A percentile compares a stretch with the other conserved stretches of the same genome.
phyloP scores from a whole-genome alignment of 192 early-diverging fungal species.

The Coemansia sp. region DNA sequence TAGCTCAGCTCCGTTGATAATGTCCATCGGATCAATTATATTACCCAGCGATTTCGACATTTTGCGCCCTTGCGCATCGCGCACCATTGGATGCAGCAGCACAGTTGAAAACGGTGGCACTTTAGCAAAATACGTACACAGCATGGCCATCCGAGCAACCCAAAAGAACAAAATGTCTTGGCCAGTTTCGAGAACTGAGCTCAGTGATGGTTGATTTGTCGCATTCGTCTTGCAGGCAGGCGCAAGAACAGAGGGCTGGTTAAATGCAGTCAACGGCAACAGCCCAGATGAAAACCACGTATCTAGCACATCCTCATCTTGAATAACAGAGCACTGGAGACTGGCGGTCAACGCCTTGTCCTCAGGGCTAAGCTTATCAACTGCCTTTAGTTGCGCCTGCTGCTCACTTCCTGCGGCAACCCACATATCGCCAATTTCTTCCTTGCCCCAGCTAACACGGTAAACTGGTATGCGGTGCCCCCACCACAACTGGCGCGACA shows the following conservation, averaged over 20 bases:
- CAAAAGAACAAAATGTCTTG: slow-evolving; percentile 98
- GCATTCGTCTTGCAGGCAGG: neutral
- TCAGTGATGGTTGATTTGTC: slow-evolving; percentile 44
- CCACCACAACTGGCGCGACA: slow-evolving; percentile 98
- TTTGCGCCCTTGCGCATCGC: slow-evolving; percentile 63
- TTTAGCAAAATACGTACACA: slow-evolving; percentile 80
- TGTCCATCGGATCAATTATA: slow-evolving; percentile 66
- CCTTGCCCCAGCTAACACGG: slow-evolving; percentile 54
- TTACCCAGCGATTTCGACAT: slow-evolving; percentile 88
- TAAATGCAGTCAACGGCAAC: slow-evolving; percentile 77
- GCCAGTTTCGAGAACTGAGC: slow-evolving; percentile 87
- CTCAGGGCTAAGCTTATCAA: neutral
- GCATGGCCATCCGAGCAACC: slow-evolving; percentile 97
- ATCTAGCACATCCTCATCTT: slow-evolving; percentile 91
- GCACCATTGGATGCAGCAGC: slow-evolving; percentile 93
- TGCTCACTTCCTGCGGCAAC: slow-evolving; percentile 38
- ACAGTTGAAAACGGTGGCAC: slow-evolving; percentile 83
- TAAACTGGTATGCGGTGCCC: slow-evolving; percentile 94
- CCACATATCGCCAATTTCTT: slow-evolving; percentile 14
- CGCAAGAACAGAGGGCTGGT: no score
- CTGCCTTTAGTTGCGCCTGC: slow-evolving; percentile 38
- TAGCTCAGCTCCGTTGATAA: slow-evolving; percentile 67
- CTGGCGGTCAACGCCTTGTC: neutral
- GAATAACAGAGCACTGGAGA: neutral
- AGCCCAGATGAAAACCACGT: slow-evolving; percentile 98